Conservation (phyloP, 2,329 filamentous ascomycete species). For the Aureobasidium sp. region DNA sequence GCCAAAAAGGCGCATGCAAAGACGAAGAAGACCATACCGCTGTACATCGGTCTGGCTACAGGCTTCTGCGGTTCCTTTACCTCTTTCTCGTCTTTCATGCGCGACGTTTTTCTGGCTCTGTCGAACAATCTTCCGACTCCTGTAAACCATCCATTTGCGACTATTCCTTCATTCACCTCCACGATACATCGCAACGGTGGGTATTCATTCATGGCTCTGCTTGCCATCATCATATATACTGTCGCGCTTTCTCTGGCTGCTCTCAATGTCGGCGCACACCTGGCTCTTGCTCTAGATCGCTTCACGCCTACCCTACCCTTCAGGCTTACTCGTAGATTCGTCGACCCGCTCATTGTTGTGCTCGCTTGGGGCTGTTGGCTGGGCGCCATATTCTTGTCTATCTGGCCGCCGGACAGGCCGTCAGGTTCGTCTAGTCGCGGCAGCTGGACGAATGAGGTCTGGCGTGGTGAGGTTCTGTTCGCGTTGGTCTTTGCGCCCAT, state of each 20-base stretch:
- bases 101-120: slow-evolving; percentile 71
- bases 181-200: slow-evolving; percentile 55
- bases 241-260: slow-evolving; percentile 62
- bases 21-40: slow-evolving; percentile 75
- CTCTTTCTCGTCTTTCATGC: slow-evolving; percentile 78
- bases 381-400: slow-evolving; percentile 63
- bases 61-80: slow-evolving; percentile 89
- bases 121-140: slow-evolving; percentile 63
- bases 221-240: slow-evolving; percentile 68
- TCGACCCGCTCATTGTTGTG: slow-evolving; percentile 58
- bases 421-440: slow-evolving; percentile 25
- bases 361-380: slow-evolving; percentile 72
- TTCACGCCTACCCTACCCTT: slow-evolving; percentile 56
- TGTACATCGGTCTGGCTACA: slow-evolving; percentile 80
- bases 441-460: slow-evolving; percentile 45
- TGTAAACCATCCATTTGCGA: slow-evolving; percentile 31
- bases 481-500: slow-evolving; percentile 74
- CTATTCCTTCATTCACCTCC: slow-evolving; percentile 24
- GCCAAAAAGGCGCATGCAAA: slow-evolving; percentile 35
- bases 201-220: slow-evolving; percentile 73
- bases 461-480: slow-evolving; percentile 71
- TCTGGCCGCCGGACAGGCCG: slow-evolving; percentile 58
- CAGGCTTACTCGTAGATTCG: slow-evolving; percentile 46
- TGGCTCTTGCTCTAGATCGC: slow-evolving; percentile 56
- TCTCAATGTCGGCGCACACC: slow-evolving; percentile 65